phyloP scores from a whole-genome alignment of 2,329 filamentous ascomycete genomes.

The Berkeleyomyces basicola region DNA sequence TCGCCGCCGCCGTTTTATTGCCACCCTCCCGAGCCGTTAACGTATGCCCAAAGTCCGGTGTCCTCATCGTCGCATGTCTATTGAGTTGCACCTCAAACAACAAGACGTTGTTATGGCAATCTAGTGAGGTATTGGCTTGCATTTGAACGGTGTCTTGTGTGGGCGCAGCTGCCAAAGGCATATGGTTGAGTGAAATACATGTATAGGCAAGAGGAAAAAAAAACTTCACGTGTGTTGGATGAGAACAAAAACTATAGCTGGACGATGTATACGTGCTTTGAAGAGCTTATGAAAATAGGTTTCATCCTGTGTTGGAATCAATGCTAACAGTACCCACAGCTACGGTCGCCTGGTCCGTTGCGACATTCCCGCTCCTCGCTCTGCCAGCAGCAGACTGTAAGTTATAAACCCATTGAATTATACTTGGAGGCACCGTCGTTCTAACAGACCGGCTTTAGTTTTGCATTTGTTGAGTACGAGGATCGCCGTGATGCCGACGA shows the following conservation, averaged over 20 bases:
- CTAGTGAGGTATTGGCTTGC: slow-evolving; percentile 11
- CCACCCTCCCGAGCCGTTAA: slow-evolving; percentile 1
- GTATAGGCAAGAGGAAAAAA: not conserved
- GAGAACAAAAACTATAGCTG: not conserved
- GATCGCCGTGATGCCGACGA: slow-evolving; percentile 96
- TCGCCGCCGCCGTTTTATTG: slow-evolving; percentile 3
- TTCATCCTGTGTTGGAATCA: not conserved
- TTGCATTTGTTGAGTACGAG: slow-evolving; percentile 98
- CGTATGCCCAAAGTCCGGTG: not conserved
- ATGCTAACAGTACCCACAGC: slow-evolving; percentile 30
- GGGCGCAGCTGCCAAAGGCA: slow-evolving; percentile 5
- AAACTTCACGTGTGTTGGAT: not conserved
- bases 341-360: slow-evolving; percentile 96
- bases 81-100: not conserved
- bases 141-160: slow-evolving; percentile 3
- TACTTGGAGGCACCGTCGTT: not conserved
- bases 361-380: slow-evolving; percentile 91
- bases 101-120: slow-evolving; percentile 1
- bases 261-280: not conserved
- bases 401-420: slow-evolving; percentile 25
- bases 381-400: slow-evolving; percentile 87
- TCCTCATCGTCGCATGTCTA: not conserved
- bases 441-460: slow-evolving; percentile 32
- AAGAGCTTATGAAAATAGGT: not conserved
- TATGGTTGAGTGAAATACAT: not conserved